Evolutionary conservation across 2,329 filamentous ascomycete species (phyloP).

Genomic region (Fusarium musae): DNA sequence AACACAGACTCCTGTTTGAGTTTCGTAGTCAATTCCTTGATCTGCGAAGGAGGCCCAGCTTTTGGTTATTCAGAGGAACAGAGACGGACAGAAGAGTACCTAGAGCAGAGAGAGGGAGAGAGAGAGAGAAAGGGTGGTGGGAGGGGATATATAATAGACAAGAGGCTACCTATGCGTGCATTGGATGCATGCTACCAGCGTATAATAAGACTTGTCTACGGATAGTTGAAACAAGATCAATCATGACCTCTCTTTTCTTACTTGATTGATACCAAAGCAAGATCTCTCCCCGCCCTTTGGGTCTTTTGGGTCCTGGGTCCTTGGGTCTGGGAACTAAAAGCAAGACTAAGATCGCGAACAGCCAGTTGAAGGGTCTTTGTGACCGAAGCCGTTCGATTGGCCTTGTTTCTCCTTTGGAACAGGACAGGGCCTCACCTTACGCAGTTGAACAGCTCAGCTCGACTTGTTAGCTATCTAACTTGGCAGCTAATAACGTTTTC

Average conservation of each 20-base stretch:
- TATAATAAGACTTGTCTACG: not conserved
- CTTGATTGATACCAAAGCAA: conserved; percentile 1
- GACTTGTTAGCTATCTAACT: not conserved
- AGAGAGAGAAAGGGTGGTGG: not conserved
- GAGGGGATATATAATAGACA: not conserved
- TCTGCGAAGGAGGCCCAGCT: not conserved
- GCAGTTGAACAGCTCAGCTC: not conserved
- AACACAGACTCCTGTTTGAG: conserved; percentile 19
- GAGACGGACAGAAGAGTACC: not conserved
- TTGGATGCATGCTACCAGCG: not conserved
- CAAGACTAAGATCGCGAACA: conserved; percentile 37
- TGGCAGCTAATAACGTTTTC: not conserved
- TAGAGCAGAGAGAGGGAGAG: not conserved
- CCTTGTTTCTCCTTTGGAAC: conserved; percentile 22
- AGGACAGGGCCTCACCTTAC: not conserved
- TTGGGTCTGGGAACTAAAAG: conserved; percentile 23
- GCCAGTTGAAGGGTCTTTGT: conserved; percentile 39
- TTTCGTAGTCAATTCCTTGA: conserved; percentile 29
- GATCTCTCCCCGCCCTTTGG: conserved; percentile 34
- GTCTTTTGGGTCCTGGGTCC: conserved; percentile 23
- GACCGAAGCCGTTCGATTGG: conserved; percentile 41
- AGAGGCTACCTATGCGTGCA: conserved; percentile 2
- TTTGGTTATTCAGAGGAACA: not conserved
- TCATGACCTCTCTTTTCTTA: not conserved
- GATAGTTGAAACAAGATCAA: conserved; percentile 10